These are phyloP conservation scores for Apiotrichum domesticum DNA, from an alignment of 1,284 basidiomycete species.

Conservation along the genomic window DNA sequence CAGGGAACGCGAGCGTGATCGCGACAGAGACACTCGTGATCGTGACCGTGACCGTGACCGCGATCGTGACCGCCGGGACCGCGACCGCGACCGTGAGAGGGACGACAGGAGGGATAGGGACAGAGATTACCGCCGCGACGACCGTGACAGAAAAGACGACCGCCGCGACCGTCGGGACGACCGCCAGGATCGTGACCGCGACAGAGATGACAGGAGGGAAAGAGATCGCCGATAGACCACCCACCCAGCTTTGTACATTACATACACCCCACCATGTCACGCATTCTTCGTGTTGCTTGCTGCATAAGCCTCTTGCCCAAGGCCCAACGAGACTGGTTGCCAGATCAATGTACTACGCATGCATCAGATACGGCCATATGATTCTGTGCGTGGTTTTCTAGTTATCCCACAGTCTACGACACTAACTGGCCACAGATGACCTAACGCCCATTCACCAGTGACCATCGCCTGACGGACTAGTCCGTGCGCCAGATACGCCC, in stretches of 20 bases:
- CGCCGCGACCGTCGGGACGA: slow-evolving; percentile 8
- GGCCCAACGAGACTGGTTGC: no score
- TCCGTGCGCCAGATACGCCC: slow-evolving; percentile 35
- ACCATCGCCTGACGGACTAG: neutral
- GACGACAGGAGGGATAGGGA: slow-evolving; percentile 6
- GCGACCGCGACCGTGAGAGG: slow-evolving; percentile 8
- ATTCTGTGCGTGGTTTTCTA: neutral
- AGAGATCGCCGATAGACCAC: slow-evolving; percentile 1
- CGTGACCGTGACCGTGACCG: slow-evolving; percentile 12
- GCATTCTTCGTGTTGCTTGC: neutral
- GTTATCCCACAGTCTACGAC: neutral
- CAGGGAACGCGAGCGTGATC: slow-evolving; percentile 23
- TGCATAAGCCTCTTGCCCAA: no score
- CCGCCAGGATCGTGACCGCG: neutral
- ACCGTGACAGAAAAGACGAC: neutral
- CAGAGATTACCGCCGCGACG: slow-evolving; percentile 9
- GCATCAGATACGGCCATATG: neutral
- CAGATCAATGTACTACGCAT: neutral
- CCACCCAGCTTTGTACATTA: neutral
- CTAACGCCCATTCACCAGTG: no score
- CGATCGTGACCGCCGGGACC: slow-evolving; percentile 6
- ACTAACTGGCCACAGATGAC: neutral
- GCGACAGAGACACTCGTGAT: slow-evolving; percentile 3
- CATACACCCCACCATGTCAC: neutral
- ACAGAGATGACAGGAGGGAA: neutral